Evolutionary conservation across 2,329 filamentous ascomycete species (phyloP).

Genomic region (Aspergillus bombycis): DNA sequence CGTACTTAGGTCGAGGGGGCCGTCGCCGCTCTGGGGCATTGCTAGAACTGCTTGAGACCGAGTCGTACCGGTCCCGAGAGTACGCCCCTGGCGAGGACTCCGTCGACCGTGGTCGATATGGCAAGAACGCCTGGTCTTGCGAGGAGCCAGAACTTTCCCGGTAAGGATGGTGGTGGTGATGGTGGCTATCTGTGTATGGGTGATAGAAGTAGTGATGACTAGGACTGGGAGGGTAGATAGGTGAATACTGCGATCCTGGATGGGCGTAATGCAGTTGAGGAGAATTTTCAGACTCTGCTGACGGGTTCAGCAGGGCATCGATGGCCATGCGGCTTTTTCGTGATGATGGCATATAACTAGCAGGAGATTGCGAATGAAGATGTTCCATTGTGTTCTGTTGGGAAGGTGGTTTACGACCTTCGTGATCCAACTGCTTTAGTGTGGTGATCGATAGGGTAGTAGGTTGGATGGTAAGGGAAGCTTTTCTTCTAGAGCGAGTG

Average conservation of each 20-base stretch:
- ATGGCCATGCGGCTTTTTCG: constrained; percentile 40
- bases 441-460: neutral
- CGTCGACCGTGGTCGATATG: constrained; percentile 32
- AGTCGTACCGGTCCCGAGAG: constrained; percentile 44
- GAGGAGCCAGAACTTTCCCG: constrained; percentile 6
- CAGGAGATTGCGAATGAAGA: constrained; percentile 4
- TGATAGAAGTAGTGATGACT: constrained; percentile 30
- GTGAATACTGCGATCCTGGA: constrained; percentile 28
- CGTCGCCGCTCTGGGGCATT: constrained; percentile 41
- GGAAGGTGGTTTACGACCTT: neutral
- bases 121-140: constrained; percentile 31
- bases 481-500: neutral
- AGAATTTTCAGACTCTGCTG: constrained; percentile 24
- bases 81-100: constrained; percentile 42
- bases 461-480: neutral
- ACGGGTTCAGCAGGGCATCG: constrained; percentile 38
- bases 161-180: constrained; percentile 18
- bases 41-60: constrained; percentile 45
- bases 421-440: neutral
- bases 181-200: constrained; percentile 26
- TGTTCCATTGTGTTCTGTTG: neutral
- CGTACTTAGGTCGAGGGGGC: constrained; percentile 50
- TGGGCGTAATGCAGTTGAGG: constrained; percentile 22
- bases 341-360: constrained; percentile 25
- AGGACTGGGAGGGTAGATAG: constrained; percentile 35